Evolutionary conservation across 371 early-diverging fungal genomes (phyloP).

Genomic region (Nematocida ausubeli): DNA sequence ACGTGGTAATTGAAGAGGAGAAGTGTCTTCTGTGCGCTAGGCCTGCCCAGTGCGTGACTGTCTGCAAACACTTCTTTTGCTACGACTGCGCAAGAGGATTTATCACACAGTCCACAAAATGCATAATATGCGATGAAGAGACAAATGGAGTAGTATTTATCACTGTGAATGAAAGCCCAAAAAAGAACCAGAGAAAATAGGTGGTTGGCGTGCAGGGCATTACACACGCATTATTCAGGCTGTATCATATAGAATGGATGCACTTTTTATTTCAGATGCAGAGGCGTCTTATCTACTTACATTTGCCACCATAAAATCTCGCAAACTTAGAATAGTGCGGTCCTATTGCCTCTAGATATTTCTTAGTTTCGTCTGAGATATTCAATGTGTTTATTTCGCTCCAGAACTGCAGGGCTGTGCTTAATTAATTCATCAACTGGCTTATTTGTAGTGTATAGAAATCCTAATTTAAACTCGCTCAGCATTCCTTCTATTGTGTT

Average conservation of each 20-base stretch:
- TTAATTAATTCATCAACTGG: background rate
- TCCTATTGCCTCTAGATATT: too few relatives aligned
- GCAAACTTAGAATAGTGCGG: too few relatives aligned
- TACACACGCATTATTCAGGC: too few relatives aligned
- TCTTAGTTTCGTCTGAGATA: background rate
- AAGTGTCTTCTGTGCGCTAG: slow-evolving; percentile 15
- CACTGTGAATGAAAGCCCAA: slow-evolving; percentile 12
- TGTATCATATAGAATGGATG: too few relatives aligned
- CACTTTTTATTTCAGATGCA: too few relatives aligned
- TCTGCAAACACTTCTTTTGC: slow-evolving; percentile 47
- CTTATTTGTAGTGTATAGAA: background rate
- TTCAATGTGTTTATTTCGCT: slow-evolving; percentile 6
- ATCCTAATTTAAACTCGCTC: slow-evolving; percentile 2
- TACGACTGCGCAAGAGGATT: slow-evolving; percentile 11
- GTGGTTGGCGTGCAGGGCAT: too few relatives aligned
- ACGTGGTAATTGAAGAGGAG: background rate
- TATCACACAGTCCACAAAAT: slow-evolving; percentile 13
- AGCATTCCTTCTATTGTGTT: slow-evolving; percentile 7
- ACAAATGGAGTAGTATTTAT: slow-evolving; percentile 25
- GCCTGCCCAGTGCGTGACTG: slow-evolving; percentile 29
- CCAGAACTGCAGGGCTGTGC: background rate
- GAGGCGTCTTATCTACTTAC: too few relatives aligned
- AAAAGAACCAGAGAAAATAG: background rate
- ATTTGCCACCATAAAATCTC: too few relatives aligned
- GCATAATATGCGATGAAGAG: slow-evolving; percentile 34